Percentiles rank a stretch among this genome's conserved stretches.
Conservation (phyloP, 176 grass and related monocot genomes). For the Thalia dealbata region DNA sequence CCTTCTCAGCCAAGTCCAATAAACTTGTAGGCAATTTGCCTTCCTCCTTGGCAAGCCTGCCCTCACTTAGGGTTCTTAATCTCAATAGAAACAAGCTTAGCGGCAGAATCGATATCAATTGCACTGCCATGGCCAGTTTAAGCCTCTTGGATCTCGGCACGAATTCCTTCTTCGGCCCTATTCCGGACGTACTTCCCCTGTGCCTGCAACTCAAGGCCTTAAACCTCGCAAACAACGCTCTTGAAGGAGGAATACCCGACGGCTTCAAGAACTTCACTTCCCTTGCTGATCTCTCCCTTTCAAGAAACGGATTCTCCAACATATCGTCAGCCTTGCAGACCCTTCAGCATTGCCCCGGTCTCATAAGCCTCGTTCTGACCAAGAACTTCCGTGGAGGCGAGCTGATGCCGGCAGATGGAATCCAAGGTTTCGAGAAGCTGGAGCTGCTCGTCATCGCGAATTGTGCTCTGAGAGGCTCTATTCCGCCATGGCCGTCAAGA, state of each 20-base stretch:
- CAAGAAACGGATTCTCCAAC: neutral
- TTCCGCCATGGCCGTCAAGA: neutral
- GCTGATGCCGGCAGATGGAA: neutral
- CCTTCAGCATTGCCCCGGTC: neutral
- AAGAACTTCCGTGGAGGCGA: too few species aligned
- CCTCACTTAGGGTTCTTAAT: constrained; percentile 42
- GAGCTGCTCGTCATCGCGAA: neutral
- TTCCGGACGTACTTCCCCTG: neutral
- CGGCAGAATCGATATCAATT: constrained; percentile 42
- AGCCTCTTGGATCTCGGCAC: neutral
- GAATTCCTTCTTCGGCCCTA: neutral
- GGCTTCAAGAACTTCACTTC: neutral
- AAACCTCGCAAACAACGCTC: neutral
- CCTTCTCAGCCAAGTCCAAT: constrained; percentile 41
- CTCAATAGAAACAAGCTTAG: constrained; percentile 61
- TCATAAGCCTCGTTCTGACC: too few species aligned
- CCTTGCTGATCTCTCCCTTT: neutral
- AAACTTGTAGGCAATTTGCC: constrained; percentile 46
- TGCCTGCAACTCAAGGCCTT: neutral
- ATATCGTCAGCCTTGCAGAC: neutral
- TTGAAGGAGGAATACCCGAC: neutral
- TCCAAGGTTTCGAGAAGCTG: neutral
- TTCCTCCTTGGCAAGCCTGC: constrained; percentile 41
- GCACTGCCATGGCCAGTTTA: neutral
- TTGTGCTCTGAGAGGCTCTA: neutral